phyloP scores from a whole-genome alignment of 768 basidiomycete genomes.

The Inosperma sp. region DNA sequence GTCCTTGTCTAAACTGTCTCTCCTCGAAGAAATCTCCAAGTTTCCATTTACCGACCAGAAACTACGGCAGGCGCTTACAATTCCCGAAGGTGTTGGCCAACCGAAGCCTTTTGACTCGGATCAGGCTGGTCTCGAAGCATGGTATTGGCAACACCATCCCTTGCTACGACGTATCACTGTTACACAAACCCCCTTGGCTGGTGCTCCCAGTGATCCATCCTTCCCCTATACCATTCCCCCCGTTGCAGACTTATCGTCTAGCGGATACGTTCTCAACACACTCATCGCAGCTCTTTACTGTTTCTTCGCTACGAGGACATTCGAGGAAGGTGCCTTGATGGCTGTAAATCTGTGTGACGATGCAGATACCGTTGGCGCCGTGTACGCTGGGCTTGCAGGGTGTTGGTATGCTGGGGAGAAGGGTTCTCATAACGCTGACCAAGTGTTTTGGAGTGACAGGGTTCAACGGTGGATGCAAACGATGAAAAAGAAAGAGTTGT shows the following conservation, averaged over 20 bases:
- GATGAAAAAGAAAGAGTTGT: no score
- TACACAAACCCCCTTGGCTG: slow-evolving; percentile 17
- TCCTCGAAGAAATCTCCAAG: no score
- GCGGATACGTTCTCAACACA: slow-evolving; percentile 39
- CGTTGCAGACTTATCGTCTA: slow-evolving; percentile 29
- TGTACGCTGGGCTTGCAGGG: slow-evolving; percentile 45
- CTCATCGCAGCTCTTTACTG: slow-evolving; percentile 42
- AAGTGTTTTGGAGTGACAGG: no score
- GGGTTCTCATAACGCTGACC: no score
- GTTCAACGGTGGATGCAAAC: no score
- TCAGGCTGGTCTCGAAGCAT: slow-evolving; percentile 26
- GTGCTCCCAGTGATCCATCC: background rate
- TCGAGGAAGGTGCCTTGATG: slow-evolving; percentile 42
- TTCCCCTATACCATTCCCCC: slow-evolving; percentile 28
- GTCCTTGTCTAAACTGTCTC: slow-evolving; percentile 33
- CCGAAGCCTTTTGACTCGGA: slow-evolving; percentile 16
- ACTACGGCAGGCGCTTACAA: slow-evolving; percentile 29
- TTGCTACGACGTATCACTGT: slow-evolving; percentile 32
- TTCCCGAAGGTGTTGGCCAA: slow-evolving; percentile 24
- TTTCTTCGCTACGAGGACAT: slow-evolving; percentile 39
- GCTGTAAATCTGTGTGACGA: no score
- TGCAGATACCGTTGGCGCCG: slow-evolving; percentile 39
- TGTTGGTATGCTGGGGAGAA: slow-evolving; percentile 39
- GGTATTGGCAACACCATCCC: slow-evolving; percentile 35
- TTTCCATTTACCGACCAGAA: slow-evolving; percentile 29